Conservation (phyloP, 1,284 basidiomycete genomes). For the Cystobasidium slooffiae region DNA sequence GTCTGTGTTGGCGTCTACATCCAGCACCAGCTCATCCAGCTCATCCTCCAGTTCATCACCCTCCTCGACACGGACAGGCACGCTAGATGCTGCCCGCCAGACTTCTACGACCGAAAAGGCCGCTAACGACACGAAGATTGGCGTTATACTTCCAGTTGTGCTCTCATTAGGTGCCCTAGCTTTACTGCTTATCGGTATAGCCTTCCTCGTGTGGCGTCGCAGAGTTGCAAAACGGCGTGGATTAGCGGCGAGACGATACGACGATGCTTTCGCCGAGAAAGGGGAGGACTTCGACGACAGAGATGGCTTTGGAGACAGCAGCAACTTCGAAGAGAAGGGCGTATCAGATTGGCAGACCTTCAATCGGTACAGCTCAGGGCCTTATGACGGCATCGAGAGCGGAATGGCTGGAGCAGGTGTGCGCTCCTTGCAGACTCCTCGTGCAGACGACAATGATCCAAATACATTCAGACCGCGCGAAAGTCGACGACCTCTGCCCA, state of each 20-base stretch:
- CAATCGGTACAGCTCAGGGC: background rate
- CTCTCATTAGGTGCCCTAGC: conserved; percentile 39
- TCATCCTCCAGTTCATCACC: conserved; percentile 3
- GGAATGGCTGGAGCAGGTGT: conserved; percentile 33
- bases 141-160: conserved; percentile 26
- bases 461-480: conserved; percentile 15
- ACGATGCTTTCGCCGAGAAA: conserved; percentile 30
- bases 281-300: background rate
- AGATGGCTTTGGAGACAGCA: background rate
- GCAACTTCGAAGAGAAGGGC: background rate
- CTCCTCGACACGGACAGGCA: background rate
- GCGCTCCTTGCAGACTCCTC: background rate
- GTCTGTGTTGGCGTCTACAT: background rate
- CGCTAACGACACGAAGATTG: conserved; percentile 9
- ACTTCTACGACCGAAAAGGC: background rate
- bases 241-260: conserved; percentile 20
- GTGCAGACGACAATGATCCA: background rate
- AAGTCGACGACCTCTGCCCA: conserved; percentile 30
- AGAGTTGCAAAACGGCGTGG: conserved; percentile 13
- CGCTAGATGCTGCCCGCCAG: background rate
- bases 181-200: conserved; percentile 6
- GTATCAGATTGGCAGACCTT: conserved; percentile 13
- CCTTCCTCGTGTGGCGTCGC: conserved; percentile 31
- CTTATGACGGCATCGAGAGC: conserved; percentile 17
- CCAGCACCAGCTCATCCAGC: background rate